Conservation (phyloP, 768 basidiomycete genomes). For the Calocera cornea region DNA sequence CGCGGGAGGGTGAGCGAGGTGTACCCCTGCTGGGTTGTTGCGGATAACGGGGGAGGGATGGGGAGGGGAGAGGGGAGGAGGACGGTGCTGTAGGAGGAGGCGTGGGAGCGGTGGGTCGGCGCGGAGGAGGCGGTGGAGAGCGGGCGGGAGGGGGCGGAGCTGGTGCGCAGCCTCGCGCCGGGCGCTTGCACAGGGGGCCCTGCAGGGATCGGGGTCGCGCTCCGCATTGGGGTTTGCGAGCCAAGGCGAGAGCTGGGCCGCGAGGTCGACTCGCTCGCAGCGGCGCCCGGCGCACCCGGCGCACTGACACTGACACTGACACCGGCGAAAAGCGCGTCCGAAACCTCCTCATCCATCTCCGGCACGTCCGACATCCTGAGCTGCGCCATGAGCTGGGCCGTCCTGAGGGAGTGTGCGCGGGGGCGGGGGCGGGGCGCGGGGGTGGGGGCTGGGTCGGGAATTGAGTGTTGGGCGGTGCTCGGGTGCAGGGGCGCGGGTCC, state of each 20-base stretch:
- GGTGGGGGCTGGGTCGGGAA: too few species aligned
- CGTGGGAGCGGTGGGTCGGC: constrained; percentile 11
- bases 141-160: constrained; percentile 7
- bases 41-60: constrained; percentile 7
- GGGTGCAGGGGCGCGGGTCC: too few species aligned
- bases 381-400: not conserved
- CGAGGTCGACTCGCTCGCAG: not conserved
- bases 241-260: not conserved
- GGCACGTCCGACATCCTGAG: constrained; percentile 1
- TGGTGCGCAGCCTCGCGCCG: not conserved
- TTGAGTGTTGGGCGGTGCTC: too few species aligned
- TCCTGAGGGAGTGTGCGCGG: not conserved
- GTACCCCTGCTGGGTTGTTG: constrained; percentile 21
- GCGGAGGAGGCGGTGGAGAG: constrained; percentile 17
- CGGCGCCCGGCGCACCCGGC: too few species aligned
- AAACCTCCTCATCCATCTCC: not conserved
- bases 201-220: not conserved
- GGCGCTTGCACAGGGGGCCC: not conserved
- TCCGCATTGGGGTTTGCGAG: not conserved
- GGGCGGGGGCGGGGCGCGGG: not conserved
- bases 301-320: too few species aligned
- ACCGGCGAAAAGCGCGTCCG: not conserved
- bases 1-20: constrained; percentile 35
- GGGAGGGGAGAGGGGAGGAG: constrained; percentile 26
- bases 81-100: constrained; percentile 17